These are phyloP conservation scores for Phytopythium oedochilum DNA, from an alignment of 352 stramenopile species.

Conservation along the genomic window DNA sequence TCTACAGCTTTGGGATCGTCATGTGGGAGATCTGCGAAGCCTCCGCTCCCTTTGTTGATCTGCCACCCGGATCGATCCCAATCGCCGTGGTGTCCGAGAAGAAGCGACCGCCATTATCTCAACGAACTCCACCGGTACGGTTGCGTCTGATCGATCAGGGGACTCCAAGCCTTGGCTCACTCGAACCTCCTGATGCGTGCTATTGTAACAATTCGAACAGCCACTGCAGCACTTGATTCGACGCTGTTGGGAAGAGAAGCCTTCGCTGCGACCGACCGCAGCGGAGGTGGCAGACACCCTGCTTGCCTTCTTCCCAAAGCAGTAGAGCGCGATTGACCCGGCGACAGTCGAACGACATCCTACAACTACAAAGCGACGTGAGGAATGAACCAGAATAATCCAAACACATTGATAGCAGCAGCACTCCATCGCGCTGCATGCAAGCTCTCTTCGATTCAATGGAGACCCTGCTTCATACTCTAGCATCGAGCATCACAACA, in stretches of 20 bases:
- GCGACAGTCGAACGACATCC: too few relatives aligned
- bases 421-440: neutral
- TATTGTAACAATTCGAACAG: too few relatives aligned
- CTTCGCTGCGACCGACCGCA: constrained; percentile 37
- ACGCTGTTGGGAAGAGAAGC: constrained; percentile 64
- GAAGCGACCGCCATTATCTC: constrained; percentile 48
- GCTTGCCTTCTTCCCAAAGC: constrained; percentile 38
- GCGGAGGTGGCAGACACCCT: constrained; percentile 34
- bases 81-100: constrained; percentile 68
- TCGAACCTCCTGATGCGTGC: too few relatives aligned
- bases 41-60: constrained; percentile 50
- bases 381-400: neutral
- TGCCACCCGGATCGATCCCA: constrained; percentile 46
- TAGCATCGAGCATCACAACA: too few relatives aligned
- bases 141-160: too few relatives aligned
- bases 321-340: neutral
- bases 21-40: constrained; percentile 80
- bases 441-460: neutral
- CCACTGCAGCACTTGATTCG: constrained; percentile 55
- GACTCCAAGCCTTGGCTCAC: too few relatives aligned
- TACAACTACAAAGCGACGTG: too few relatives aligned
- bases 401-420: neutral
- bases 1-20: constrained; percentile 81
- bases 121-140: constrained; percentile 49
- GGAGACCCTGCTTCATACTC: neutral